phyloP scores from a whole-genome alignment of 805 yeast species.

The Saturnispora sanitii region DNA sequence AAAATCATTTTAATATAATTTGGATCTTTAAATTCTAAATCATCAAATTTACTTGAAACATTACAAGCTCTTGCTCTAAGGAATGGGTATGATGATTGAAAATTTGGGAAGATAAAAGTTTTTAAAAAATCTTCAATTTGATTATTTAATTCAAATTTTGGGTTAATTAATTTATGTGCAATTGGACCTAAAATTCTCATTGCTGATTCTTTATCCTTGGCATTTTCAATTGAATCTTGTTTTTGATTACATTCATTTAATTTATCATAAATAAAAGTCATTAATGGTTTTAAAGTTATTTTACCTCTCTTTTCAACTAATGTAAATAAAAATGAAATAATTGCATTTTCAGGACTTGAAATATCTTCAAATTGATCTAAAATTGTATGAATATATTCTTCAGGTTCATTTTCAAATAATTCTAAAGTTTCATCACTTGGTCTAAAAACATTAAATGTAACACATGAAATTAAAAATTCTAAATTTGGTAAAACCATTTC shows the following conservation, averaged over 20 bases:
- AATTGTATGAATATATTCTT: slow-evolving; percentile 75
- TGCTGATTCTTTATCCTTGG: slow-evolving; percentile 68
- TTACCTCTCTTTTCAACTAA: slow-evolving; percentile 60
- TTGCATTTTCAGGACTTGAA: slow-evolving; percentile 68
- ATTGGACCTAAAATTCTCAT: slow-evolving; percentile 71
- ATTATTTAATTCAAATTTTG: slow-evolving; percentile 44
- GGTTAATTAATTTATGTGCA: slow-evolving; percentile 44
- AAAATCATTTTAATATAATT: slow-evolving; percentile 30
- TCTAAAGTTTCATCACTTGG: slow-evolving; percentile 67
- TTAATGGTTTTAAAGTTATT: slow-evolving; percentile 47
- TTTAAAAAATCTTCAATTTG: slow-evolving; percentile 65
- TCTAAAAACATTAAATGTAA: slow-evolving; percentile 70
- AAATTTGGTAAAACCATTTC: slow-evolving; percentile 58
- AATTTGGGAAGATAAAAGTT: slow-evolving; percentile 60
- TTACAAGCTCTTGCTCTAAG: slow-evolving; percentile 70
- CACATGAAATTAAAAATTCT: slow-evolving; percentile 53
- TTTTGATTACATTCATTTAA: slow-evolving; percentile 30
- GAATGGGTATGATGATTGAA: slow-evolving; percentile 51
- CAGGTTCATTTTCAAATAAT: slow-evolving; percentile 79
- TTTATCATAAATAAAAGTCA: slow-evolving; percentile 48
- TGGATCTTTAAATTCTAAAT: slow-evolving; percentile 39
- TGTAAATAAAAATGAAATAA: slow-evolving; percentile 60
- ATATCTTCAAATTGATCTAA: slow-evolving; percentile 56
- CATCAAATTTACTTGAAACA: slow-evolving; percentile 54
- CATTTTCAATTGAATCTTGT: slow-evolving; percentile 37